These are phyloP conservation scores for Sequoia sempervirens DNA, from an alignment of 75 land plant genomes.

Conservation along the genomic window DNA sequence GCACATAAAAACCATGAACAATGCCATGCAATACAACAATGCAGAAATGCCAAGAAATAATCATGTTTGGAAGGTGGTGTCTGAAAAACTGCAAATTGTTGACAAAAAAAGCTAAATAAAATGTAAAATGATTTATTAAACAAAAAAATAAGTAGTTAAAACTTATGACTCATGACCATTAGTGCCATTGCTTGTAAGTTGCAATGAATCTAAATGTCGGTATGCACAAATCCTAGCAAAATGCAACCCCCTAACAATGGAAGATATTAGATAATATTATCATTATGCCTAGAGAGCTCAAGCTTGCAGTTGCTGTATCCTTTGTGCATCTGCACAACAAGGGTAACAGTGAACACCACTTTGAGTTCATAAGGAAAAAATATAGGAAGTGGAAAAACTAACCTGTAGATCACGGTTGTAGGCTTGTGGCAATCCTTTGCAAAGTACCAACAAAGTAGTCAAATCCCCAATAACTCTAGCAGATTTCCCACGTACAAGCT, in stretches of 20 bases:
- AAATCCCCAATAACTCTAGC: slow-evolving; percentile 90
- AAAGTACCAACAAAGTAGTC: slow-evolving; percentile 77
- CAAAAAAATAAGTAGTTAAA: too few species aligned
- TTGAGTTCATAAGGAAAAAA: not conserved
- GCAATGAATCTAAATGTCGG: not conserved
- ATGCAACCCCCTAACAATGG: not conserved
- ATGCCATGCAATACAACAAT: not conserved
- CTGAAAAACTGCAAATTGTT: not conserved
- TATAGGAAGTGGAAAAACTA: not conserved
- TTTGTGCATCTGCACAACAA: not conserved
- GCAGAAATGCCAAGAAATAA: not conserved
- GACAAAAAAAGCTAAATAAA: too few species aligned
- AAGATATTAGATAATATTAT: not conserved
- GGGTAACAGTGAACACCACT: not conserved
- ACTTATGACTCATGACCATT: too few species aligned
- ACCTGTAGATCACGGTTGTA: slow-evolving; percentile 99
- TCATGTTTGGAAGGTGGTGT: not conserved
- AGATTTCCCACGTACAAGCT: slow-evolving; percentile 97
- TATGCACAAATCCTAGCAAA: not conserved
- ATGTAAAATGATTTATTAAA: too few species aligned
- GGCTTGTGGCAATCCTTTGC: slow-evolving; percentile 98
- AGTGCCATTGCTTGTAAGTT: not conserved
- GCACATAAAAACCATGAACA: not conserved
- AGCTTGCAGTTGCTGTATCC: not conserved
- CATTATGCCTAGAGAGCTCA: not conserved